These are phyloP conservation scores for Penicillium robsamsonii DNA, from an alignment of 495 filamentous ascomycete species.

Conservation along the genomic window DNA sequence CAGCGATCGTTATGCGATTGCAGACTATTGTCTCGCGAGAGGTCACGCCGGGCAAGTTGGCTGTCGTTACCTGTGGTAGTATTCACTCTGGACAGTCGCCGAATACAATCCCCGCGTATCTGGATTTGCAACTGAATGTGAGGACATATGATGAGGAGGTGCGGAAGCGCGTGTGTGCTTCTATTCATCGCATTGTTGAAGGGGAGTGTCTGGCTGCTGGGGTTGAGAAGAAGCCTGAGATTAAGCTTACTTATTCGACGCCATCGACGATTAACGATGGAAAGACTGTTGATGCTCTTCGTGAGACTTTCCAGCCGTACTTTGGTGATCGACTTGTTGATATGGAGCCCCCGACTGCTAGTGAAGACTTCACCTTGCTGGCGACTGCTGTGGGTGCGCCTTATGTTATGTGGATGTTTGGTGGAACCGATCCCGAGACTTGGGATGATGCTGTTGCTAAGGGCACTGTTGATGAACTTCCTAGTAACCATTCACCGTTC, in stretches of 20 bases:
- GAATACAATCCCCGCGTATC: conserved; percentile 54
- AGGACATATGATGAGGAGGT: conserved; percentile 40
- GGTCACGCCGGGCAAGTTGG: conserved; percentile 47
- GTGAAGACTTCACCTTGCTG: conserved; percentile 58
- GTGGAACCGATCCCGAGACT: conserved; percentile 44
- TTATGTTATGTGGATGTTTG: conserved; percentile 57
- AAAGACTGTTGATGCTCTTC: conserved; percentile 36
- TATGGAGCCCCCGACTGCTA: conserved; percentile 31
- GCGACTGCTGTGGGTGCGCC: conserved; percentile 51
- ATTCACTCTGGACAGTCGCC: conserved; percentile 51
- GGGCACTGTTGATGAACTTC: conserved; percentile 40
- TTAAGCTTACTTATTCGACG: conserved; percentile 34
- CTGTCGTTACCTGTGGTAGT: conserved; percentile 54
- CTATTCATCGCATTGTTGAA: conserved; percentile 52
- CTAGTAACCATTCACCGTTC: conserved; percentile 58
- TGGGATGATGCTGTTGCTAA: conserved; percentile 51
- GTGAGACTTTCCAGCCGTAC: conserved; percentile 40
- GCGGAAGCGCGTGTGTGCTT: conserved; percentile 40
- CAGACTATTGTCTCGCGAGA: conserved; percentile 57
- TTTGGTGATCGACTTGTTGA: conserved; percentile 39
- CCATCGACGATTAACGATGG: conserved; percentile 56
- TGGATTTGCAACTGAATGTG: conserved; percentile 50
- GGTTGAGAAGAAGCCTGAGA: conserved; percentile 36
- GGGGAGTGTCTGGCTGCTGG: conserved; percentile 51
- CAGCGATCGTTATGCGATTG: conserved; percentile 50